These are phyloP conservation scores for Raddia guianensis DNA, from an alignment of 176 grass and related monocot species.

Conservation along the genomic window DNA sequence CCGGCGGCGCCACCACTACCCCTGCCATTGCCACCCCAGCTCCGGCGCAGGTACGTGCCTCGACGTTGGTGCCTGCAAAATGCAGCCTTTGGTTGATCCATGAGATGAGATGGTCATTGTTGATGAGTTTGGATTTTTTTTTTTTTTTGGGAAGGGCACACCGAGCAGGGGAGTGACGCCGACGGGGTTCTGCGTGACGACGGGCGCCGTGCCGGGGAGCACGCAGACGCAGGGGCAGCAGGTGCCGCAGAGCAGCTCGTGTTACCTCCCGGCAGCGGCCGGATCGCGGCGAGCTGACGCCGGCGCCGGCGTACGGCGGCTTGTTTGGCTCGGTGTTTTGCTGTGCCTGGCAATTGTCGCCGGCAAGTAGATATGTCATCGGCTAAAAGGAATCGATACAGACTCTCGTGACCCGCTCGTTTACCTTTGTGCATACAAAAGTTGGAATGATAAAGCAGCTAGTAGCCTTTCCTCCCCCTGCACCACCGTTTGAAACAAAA, in stretches of 20 bases:
- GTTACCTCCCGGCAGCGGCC: conserved; percentile 46
- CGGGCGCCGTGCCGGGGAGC: conserved; percentile 39
- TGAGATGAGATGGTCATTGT: conserved; percentile 1
- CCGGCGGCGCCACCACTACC: background rate
- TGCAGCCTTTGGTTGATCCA: background rate
- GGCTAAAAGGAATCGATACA: background rate
- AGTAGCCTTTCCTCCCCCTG: background rate
- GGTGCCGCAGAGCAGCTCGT: conserved; percentile 36
- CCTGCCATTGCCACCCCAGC: conserved; percentile 27
- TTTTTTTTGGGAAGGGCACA: conserved; percentile 10
- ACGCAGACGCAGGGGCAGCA: conserved; percentile 37
- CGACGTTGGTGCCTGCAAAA: background rate
- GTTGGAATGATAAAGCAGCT: background rate
- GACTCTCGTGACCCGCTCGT: background rate
- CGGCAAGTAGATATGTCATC: conserved; percentile 11
- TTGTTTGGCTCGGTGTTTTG: conserved; percentile 36
- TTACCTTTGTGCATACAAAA: conserved; percentile 8
- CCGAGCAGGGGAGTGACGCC: conserved; percentile 17
- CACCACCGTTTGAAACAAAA: background rate
- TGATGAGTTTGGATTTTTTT: background rate
- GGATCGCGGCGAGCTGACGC: background rate
- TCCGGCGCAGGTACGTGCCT: conserved; percentile 49
- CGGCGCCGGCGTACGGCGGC: background rate
- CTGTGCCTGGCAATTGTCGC: conserved; percentile 18
- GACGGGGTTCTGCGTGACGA: conserved; percentile 46